phyloP scores from a whole-genome alignment of 495 filamentous ascomycete genomes.

The Delitschia confertaspora region DNA sequence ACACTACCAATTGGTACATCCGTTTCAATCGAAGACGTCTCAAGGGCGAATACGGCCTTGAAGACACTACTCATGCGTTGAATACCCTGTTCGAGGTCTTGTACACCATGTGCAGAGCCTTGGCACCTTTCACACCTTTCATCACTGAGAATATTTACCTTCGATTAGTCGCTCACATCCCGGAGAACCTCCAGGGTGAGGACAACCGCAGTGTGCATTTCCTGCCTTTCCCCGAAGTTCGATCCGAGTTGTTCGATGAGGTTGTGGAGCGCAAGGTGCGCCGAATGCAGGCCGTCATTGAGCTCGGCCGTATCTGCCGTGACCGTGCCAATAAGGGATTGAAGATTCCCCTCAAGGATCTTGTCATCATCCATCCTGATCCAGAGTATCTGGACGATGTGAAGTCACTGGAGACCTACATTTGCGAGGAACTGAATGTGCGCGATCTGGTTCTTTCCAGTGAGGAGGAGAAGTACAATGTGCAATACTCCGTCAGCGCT shows the following conservation, averaged over 20 bases:
- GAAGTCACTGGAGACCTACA: slow-evolving; percentile 70
- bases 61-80: slow-evolving; percentile 83
- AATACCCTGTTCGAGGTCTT: slow-evolving; percentile 97
- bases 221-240: slow-evolving; percentile 77
- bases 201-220: slow-evolving; percentile 88
- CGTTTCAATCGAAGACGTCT: slow-evolving; percentile 94
- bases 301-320: slow-evolving; percentile 73
- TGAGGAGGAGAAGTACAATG: slow-evolving; percentile 83
- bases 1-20: slow-evolving; percentile 99
- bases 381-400: slow-evolving; percentile 78
- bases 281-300: slow-evolving; percentile 93
- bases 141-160: slow-evolving; percentile 90
- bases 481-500: slow-evolving; percentile 77
- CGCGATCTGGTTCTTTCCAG: slow-evolving; percentile 73
- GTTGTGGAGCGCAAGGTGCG: slow-evolving; percentile 77
- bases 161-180: slow-evolving; percentile 72
- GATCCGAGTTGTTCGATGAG: slow-evolving; percentile 77
- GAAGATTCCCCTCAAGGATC: slow-evolving; percentile 81
- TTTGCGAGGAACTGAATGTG: slow-evolving; percentile 86
- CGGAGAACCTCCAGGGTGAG: slow-evolving; percentile 50
- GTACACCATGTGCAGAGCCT: slow-evolving; percentile 73
- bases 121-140: slow-evolving; percentile 95
- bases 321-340: slow-evolving; percentile 77
- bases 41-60: slow-evolving; percentile 82
- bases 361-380: slow-evolving; percentile 83